phyloP scores from a whole-genome alignment of 1,139 yeast genomes.

The Suhomyces coccinellae region DNA sequence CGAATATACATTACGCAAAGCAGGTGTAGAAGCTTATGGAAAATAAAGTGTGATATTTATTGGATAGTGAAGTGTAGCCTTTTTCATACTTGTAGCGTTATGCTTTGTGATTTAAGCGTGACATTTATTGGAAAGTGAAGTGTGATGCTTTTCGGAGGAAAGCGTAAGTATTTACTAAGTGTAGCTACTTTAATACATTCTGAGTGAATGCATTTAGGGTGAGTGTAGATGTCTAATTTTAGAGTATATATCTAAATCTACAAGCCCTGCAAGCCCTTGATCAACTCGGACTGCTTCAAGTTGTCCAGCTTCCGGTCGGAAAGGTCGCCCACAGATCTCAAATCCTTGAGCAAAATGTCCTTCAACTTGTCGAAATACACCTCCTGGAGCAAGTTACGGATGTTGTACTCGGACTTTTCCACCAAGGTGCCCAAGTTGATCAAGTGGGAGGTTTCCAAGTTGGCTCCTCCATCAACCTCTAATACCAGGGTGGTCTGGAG shows the following conservation, averaged over 20 bases:
- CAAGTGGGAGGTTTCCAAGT: constrained; percentile 65
- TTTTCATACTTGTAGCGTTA: too few species aligned
- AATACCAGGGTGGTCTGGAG: constrained; percentile 50
- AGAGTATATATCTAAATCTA: background rate
- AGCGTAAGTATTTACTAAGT: too few species aligned
- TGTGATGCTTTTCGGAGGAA: too few species aligned
- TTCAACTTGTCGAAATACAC: constrained; percentile 95
- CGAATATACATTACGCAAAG: too few species aligned
- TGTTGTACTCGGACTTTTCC: constrained; percentile 85
- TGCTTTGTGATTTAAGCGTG: too few species aligned
- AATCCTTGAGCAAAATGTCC: constrained; percentile 70
- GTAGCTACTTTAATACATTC: too few species aligned
- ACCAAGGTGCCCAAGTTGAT: constrained; percentile 82
- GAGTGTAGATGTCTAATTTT: too few species aligned
- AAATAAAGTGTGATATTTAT: too few species aligned
- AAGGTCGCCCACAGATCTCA: constrained; percentile 56
- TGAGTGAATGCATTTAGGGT: too few species aligned
- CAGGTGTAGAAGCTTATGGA: too few species aligned
- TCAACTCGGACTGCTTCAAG: constrained; percentile 48
- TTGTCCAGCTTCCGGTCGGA: constrained; percentile 40
- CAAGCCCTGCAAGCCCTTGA: constrained; percentile 45
- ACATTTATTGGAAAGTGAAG: too few species aligned
- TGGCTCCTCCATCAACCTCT: constrained; percentile 38
- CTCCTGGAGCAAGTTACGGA: constrained; percentile 85
- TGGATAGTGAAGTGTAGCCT: too few species aligned